Evolutionary conservation across 169 alveolate species (phyloP), one percentile per base, ranked within the genome.

Genomic region (Plasmodium vinckei): DNA sequence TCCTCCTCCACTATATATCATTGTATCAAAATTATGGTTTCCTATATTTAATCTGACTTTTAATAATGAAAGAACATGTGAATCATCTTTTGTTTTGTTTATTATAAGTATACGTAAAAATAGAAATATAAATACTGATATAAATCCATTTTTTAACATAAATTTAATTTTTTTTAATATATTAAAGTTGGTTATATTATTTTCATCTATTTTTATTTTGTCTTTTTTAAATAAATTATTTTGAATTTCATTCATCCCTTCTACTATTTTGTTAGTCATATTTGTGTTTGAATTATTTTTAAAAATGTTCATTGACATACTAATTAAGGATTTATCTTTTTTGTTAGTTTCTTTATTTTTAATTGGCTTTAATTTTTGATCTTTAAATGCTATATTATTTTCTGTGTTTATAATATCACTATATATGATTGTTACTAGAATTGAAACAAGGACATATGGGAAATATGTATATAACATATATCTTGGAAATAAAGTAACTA

Each of bases 1-100:
- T 9, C 71, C 17, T 2, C 89, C 82, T 51, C 46, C 9, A 53
- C 89, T 79, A 27, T 79, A 79, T 56, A 79, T 54, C 82, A 79
- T 79, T 49, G 64, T 79, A 17, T 79, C 89, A 60, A 79, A 79
- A 12, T 79, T 27, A 60, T 79, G 89, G 15, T 47, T 54, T 54
- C 72, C 17, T 25, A 79, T 49, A 53, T 79, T 69, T 70, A 79
- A 60, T 19, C 89, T 56, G 10, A 79, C 89, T 19, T 79, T 79
- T 67, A 79, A 47, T 23, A 79, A 71, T 12, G 89, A 65, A 42
- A 79, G 6, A 10, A 79, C 89, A 60, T 79, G 89, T 10, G 89
- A 79, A 57, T 79, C 89, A 67, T 79, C 84, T 61, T 79, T 64
- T 17, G 53, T 82, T 47, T 33, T 65, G 12, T 46, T 27, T 13